Evolutionary conservation across 495 filamentous ascomycete genomes (phyloP).

Genomic region (Pseudoneurospora amorphoporcata): DNA sequence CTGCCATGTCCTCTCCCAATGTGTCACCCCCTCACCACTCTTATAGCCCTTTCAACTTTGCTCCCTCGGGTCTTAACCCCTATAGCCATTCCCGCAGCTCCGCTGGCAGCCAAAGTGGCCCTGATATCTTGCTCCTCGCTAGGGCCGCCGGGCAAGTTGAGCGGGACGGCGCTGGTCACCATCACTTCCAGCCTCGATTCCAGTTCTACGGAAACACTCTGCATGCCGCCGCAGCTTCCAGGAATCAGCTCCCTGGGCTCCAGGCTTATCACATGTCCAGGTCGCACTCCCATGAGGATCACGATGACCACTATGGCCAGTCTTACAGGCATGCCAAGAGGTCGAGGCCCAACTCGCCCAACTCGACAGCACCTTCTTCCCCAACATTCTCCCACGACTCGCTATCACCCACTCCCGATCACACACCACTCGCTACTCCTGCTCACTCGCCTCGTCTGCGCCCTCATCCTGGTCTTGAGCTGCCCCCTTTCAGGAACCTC

Average conservation of each 20-base stretch:
- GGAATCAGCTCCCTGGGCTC: conserved; percentile 60
- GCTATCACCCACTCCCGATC: conserved; percentile 88
- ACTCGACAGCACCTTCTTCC: conserved; percentile 90
- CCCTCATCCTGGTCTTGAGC: conserved; percentile 56
- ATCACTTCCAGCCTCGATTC: conserved; percentile 46
- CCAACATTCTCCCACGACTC: conserved; percentile 98
- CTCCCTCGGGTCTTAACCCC: conserved; percentile 49
- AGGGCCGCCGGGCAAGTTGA: conserved; percentile 82
- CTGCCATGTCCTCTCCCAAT: conserved; percentile 83
- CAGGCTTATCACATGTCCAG: conserved; percentile 89
- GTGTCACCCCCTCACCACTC: conserved; percentile 83
- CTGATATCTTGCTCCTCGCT: conserved; percentile 84
- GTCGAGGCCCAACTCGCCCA: conserved; percentile 84
- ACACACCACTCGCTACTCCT: conserved; percentile 91
- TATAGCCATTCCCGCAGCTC: conserved; percentile 49
- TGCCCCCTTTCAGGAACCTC: conserved; percentile 83
- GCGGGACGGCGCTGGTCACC: conserved; percentile 51
- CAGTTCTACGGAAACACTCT: conserved; percentile 49
- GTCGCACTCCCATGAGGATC: conserved; percentile 77
- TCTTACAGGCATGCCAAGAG: conserved; percentile 62
- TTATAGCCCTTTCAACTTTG: conserved; percentile 61
- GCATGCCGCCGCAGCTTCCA: conserved; percentile 41
- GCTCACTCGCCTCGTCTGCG: conserved; percentile 89
- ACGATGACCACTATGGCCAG: conserved; percentile 55
- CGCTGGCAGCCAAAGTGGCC: conserved; percentile 36